Percentiles rank a stretch among this genome's conserved stretches.
phyloP scores from a whole-genome alignment of 352 stramenopile species.

The Hyaloperonospora brassicae region DNA sequence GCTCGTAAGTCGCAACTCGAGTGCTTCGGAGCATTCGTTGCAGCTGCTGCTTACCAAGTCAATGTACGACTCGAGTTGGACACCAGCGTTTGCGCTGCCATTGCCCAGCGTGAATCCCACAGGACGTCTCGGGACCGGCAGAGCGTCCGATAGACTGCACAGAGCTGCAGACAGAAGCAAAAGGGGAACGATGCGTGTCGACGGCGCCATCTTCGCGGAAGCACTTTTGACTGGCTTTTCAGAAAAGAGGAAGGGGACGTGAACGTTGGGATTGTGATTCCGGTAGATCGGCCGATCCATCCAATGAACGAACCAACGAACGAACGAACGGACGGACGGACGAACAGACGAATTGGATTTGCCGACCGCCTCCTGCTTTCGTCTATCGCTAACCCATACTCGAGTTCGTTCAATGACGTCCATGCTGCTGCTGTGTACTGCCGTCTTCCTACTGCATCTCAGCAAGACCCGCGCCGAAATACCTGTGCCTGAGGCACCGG shows the following conservation, averaged over 20 bases:
- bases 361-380: too few relatives aligned
- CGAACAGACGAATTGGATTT: too few relatives aligned
- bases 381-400: too few relatives aligned
- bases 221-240: too few relatives aligned
- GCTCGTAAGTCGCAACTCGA: slow-evolving; percentile 8
- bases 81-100: slow-evolving; percentile 40
- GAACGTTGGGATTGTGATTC: too few relatives aligned
- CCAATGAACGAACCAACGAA: too few relatives aligned
- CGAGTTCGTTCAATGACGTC: slow-evolving; percentile 16
- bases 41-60: slow-evolving; percentile 48
- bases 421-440: slow-evolving; percentile 11
- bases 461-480: slow-evolving; percentile 30
- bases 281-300: too few relatives aligned
- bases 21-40: neutral
- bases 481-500: slow-evolving; percentile 44
- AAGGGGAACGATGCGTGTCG: slow-evolving; percentile 3
- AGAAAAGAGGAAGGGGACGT: too few relatives aligned
- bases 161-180: slow-evolving; percentile 16
- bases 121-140: slow-evolving; percentile 46
- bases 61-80: slow-evolving; percentile 82
- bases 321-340: too few relatives aligned
- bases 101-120: slow-evolving; percentile 56
- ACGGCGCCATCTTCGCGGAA: too few relatives aligned
- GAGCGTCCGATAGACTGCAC: slow-evolving; percentile 8
- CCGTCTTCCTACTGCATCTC: slow-evolving; percentile 10